phyloP scores from a whole-genome alignment of 805 yeast genomes.

The Ogataea ganodermae region DNA sequence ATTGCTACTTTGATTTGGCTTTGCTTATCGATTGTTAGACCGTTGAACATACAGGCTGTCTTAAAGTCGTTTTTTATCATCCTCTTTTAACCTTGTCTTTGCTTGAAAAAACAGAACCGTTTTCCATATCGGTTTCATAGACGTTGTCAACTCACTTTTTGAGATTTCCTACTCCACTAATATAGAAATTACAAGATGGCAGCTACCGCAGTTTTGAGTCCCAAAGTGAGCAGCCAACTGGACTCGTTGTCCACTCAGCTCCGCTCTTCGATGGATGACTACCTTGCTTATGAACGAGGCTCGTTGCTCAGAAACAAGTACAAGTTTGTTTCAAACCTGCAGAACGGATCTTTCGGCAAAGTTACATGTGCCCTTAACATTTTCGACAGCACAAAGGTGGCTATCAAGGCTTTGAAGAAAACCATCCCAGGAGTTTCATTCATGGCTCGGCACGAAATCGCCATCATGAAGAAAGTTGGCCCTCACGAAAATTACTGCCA shows the following conservation, averaged over 20 bases:
- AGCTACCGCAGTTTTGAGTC: constrained; percentile 19
- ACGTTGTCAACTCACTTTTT: not conserved
- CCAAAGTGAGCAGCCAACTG: constrained; percentile 21
- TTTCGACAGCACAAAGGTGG: constrained; percentile 40
- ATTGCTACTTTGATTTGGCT: not conserved
- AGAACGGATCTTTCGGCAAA: constrained; percentile 62
- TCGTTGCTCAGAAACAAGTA: constrained; percentile 42
- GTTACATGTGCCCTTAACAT: constrained; percentile 55
- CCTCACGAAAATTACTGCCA: constrained; percentile 57
- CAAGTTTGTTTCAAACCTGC: constrained; percentile 45
- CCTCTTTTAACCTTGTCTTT: not conserved
- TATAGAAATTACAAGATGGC: constrained; percentile 11
- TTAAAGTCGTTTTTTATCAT: not conserved
- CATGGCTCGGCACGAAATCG: constrained; percentile 58
- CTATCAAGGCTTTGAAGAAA: constrained; percentile 56
- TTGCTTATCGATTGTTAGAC: not conserved
- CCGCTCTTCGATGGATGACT: constrained; percentile 39
- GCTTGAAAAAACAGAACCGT: not conserved
- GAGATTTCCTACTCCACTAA: not conserved
- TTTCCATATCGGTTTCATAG: constrained; percentile 1
- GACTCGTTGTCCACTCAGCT: constrained; percentile 24
- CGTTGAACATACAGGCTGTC: not conserved
- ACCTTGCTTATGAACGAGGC: constrained; percentile 43
- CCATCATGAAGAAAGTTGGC: constrained; percentile 43
- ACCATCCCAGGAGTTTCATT: constrained; percentile 41